These are phyloP conservation scores for Candida awuae DNA, from an alignment of 805 yeast genomes.

Conservation along the genomic window DNA sequence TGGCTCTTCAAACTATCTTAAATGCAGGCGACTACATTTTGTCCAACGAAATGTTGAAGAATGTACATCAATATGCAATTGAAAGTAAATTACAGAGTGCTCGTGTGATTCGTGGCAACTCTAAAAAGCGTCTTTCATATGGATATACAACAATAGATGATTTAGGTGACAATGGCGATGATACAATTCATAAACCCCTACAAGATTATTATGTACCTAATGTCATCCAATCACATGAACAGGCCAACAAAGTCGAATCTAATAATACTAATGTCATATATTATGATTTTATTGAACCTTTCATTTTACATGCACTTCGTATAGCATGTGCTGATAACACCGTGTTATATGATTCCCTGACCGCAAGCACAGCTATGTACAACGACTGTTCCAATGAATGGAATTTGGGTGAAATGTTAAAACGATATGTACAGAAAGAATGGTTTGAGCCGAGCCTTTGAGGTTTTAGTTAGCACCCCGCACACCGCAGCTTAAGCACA, in stretches of 20 bases:
- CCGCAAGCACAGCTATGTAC: constrained; percentile 16
- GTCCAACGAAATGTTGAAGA: constrained; percentile 14
- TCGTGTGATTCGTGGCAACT: too few relatives aligned
- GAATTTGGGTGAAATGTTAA: constrained; percentile 37
- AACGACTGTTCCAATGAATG: constrained; percentile 32
- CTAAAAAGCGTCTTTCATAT: constrained; percentile 27
- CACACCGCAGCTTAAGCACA: background rate
- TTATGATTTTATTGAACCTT: constrained; percentile 59
- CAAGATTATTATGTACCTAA: constrained; percentile 63
- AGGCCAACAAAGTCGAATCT: constrained; percentile 16
- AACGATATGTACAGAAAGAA: constrained; percentile 31
- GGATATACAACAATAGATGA: constrained; percentile 87
- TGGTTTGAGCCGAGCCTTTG: constrained; percentile 21
- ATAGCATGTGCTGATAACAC: constrained; percentile 16
- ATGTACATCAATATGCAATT: constrained; percentile 22
- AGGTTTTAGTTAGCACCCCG: background rate
- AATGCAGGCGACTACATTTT: constrained; percentile 44
- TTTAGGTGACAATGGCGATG: constrained; percentile 82
- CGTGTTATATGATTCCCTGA: constrained; percentile 12
- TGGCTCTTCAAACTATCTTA: constrained; percentile 42
- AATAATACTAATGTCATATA: constrained; percentile 61
- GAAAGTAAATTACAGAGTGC: constrained; percentile 9
- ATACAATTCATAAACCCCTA: constrained; percentile 57
- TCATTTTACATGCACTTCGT: constrained; percentile 21
- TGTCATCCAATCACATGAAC: constrained; percentile 52